Conservation (phyloP, 148 eudicot genomes). For the Cornus controversa region DNA sequence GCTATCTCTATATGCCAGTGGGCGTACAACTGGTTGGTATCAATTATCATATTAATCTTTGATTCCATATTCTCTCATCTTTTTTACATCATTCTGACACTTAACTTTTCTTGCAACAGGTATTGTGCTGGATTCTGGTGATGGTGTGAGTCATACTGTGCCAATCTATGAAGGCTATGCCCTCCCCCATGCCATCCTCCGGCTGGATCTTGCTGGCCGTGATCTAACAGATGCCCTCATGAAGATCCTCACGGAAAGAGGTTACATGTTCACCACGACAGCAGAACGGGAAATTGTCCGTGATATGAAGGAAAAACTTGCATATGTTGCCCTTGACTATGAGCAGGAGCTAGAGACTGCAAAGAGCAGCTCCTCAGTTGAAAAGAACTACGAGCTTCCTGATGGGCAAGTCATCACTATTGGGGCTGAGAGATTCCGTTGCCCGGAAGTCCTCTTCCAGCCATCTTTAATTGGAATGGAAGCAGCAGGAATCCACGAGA, state of each 20-base stretch:
- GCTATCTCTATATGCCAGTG: slow-evolving; percentile 28
- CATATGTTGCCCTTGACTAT: slow-evolving; percentile 35
- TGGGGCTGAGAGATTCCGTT: slow-evolving; percentile 39
- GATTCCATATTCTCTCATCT: background rate
- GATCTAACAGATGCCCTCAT: slow-evolving; percentile 28
- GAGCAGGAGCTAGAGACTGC: slow-evolving; percentile 36
- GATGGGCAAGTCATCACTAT: slow-evolving; percentile 39
- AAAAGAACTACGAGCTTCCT: slow-evolving; percentile 39
- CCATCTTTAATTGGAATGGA: slow-evolving; percentile 37
- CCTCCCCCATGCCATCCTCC: slow-evolving; percentile 37
- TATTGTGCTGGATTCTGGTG: slow-evolving; percentile 35
- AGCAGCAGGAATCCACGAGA: slow-evolving; percentile 36
- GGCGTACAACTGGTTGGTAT: slow-evolving; percentile 28
- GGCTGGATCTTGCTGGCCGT: slow-evolving; percentile 30
- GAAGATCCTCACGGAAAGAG: slow-evolving; percentile 38
- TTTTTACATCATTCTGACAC: background rate
- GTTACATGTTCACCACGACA: slow-evolving; percentile 36
- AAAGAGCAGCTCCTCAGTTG: slow-evolving; percentile 36
- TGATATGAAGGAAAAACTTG: slow-evolving; percentile 40
- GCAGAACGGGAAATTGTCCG: slow-evolving; percentile 42
- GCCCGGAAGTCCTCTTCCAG: slow-evolving; percentile 39
- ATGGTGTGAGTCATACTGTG: slow-evolving; percentile 37
- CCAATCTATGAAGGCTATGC: slow-evolving; percentile 38
- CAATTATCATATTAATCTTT: background rate
- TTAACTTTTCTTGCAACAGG: slow-evolving; percentile 6